Percentiles rank a stretch among this genome's conserved stretches.
Evolutionary conservation across 2,329 filamentous ascomycete genomes (phyloP).

Genomic region (Colletotrichum filicis): DNA sequence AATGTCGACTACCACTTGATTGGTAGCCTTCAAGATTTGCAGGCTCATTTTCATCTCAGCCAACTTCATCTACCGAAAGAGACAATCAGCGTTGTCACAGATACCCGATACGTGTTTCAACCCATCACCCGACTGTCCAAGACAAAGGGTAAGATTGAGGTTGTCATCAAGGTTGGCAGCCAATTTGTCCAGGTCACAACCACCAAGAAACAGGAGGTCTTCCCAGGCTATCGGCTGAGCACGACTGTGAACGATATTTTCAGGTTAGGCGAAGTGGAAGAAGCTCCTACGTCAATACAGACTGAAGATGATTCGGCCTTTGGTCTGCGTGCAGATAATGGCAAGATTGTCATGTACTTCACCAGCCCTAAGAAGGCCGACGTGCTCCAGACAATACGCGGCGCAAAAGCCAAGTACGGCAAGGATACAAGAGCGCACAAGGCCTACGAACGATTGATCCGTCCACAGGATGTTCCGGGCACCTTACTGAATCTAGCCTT

Average conservation of each 20-base stretch:
- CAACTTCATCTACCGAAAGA: constrained; percentile 76
- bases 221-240: constrained; percentile 69
- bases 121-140: constrained; percentile 74
- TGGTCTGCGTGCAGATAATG: constrained; percentile 74
- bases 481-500: constrained; percentile 75
- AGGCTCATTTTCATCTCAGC: constrained; percentile 73
- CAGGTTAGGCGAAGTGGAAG: constrained; percentile 73
- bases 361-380: constrained; percentile 73
- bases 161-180: constrained; percentile 74
- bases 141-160: constrained; percentile 77
- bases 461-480: constrained; percentile 77
- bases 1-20: constrained; percentile 75
- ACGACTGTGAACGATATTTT: constrained; percentile 78
- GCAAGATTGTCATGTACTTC: constrained; percentile 79
- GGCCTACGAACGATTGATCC: constrained; percentile 72
- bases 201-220: constrained; percentile 74
- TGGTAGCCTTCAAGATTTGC: constrained; percentile 73
- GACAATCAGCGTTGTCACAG: constrained; percentile 75
- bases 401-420: constrained; percentile 71
- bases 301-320: constrained; percentile 76
- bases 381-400: constrained; percentile 71
- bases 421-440: constrained; percentile 72
- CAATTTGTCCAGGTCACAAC: constrained; percentile 79
- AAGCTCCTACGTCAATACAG: constrained; percentile 72
- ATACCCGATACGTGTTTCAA: constrained; percentile 73